phyloP scores from a whole-genome alignment of 139 green algal genomes.

The Volvox reticuliferus region DNA sequence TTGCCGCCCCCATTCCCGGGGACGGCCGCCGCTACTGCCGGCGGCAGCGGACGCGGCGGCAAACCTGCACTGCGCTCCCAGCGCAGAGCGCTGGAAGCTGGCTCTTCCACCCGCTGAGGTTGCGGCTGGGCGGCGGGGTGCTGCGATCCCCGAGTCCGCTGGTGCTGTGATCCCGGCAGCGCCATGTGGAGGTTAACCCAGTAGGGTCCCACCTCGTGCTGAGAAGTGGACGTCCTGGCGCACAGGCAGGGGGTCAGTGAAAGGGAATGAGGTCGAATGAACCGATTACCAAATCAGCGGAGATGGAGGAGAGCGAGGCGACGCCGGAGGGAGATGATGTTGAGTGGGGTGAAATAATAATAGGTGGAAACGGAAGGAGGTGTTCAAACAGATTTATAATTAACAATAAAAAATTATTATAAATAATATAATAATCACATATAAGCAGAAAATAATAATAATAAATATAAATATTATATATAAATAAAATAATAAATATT shows the following conservation, averaged over 20 bases:
- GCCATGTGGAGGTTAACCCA: constrained; percentile 66
- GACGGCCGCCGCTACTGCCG: background rate
- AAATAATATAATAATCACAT: too few species aligned
- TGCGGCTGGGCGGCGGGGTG: background rate
- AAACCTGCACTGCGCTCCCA: background rate
- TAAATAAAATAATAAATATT: too few species aligned
- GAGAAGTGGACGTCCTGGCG: constrained; percentile 23
- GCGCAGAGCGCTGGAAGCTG: background rate
- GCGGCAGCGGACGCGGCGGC: too few species aligned
- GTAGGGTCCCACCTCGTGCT: constrained; percentile 67
- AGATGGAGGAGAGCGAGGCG: background rate
- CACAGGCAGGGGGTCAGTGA: background rate
- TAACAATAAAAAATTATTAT: too few species aligned
- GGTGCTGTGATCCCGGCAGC: background rate
- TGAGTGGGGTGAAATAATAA: background rate
- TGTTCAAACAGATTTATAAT: background rate
- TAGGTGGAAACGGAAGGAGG: background rate
- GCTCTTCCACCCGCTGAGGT: background rate
- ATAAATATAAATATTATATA: too few species aligned
- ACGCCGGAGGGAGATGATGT: background rate
- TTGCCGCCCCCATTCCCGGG: background rate
- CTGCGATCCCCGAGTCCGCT: background rate
- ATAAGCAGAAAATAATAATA: too few species aligned
- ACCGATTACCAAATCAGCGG: background rate
- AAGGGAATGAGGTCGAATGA: background rate